Conservation (phyloP, 441 rosid species). For the Omphalea diandra region DNA sequence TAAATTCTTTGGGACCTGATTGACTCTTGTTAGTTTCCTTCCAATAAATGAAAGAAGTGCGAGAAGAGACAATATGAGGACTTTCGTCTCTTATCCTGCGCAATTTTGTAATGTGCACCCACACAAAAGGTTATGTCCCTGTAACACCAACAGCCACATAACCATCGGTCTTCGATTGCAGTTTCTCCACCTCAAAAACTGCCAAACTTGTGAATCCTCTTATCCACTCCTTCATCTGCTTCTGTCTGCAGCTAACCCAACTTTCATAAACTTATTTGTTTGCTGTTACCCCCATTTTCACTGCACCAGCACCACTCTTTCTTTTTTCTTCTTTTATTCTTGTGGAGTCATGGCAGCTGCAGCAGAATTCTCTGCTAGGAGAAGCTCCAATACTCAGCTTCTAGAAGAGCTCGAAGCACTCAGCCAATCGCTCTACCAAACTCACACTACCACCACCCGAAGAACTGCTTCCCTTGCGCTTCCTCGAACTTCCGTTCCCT, state of each 20-base stretch:
- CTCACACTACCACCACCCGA: constrained; percentile 45
- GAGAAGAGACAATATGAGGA: constrained; percentile 18
- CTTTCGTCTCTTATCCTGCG: constrained; percentile 21
- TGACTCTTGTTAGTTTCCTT: not conserved
- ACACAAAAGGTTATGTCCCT: no score
- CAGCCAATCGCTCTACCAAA: constrained; percentile 75
- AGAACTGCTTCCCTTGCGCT: constrained; percentile 70
- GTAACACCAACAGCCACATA: constrained; percentile 24
- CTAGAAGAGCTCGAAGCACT: constrained; percentile 80
- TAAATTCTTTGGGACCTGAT: constrained; percentile 1
- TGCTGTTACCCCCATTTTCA: not conserved
- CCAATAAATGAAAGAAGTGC: not conserved
- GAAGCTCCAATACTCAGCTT: constrained; percentile 71
- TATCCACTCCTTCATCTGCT: constrained; percentile 8
- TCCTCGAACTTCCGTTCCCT: constrained; percentile 59
- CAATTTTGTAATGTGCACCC: no score
- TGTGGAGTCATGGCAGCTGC: constrained; percentile 34
- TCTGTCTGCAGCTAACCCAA: not conserved
- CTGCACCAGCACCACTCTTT: not conserved
- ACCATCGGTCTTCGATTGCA: constrained; percentile 13
- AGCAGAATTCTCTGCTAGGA: constrained; percentile 40
- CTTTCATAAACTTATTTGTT: no score
- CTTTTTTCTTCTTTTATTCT: no score
- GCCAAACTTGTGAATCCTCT: constrained; percentile 13
- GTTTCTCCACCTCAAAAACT: constrained; percentile 32